Evolutionary conservation across 2,329 filamentous ascomycete species (phyloP), one percentile per base, ranked within the genome.

Genomic region (Juglanconis sp.): DNA sequence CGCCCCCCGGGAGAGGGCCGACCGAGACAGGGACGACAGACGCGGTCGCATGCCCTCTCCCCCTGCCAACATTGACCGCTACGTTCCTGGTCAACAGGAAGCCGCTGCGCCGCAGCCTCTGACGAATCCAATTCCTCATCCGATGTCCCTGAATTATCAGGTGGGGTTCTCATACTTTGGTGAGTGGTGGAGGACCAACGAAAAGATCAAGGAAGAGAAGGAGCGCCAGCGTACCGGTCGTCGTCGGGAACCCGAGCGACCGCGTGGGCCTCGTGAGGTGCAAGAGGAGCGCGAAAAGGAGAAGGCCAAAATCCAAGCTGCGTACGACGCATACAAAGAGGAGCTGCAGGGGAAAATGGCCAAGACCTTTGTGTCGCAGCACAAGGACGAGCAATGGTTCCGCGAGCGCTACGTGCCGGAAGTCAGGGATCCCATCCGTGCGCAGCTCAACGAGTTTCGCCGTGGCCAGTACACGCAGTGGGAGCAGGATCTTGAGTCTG

Each of bases 331-430:
- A 1, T 89, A 89, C 70, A 88, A 88, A 67, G 86, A 89, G 69
- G 86, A 88, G 40, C 76, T 89, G 2, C 86, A 89, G 68, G 85
- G 82, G 4, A 88, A 87, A 72, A 94, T 96, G 89, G 93, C 95
- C 0, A 87, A 92, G 65, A 81, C 85, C 1, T 99, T 99, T 72
- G 95, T 99, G 47, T 86, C 89, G 53, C 89, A 92, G 68, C 95
- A 99, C 76, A 96, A 96, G 72, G 87, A 87, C 48, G 95, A 99
- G 73, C 94, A 99, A 72, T 99, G 95, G 95, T 99, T 99, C 77
- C 91, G 89, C 68, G 95, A 99, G 75, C 88, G 92, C 71, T 99
- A 99, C 68, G 88, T 96, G 35, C 85, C 91, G 1, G 91, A 95
- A 66, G 86, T 94, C 57, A 83, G 91, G 56, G 88, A 93, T 65